phyloP scores from a whole-genome alignment of 2,329 filamentous ascomycete species.

The Massarina eburnea region DNA sequence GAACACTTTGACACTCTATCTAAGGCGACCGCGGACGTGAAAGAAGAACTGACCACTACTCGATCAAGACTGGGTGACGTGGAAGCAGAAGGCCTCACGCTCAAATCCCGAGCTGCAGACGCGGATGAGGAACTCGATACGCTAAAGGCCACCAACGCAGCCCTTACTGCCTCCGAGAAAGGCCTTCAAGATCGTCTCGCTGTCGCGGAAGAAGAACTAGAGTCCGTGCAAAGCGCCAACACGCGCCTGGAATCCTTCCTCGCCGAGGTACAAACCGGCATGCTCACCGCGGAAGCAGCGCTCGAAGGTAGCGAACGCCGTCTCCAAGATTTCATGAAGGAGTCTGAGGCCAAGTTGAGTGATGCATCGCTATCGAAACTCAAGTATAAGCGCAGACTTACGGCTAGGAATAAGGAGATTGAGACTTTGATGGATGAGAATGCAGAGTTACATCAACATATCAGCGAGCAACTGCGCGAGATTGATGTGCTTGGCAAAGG shows the following conservation, averaged over 20 bases:
- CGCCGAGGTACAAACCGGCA: slow-evolving; percentile 32
- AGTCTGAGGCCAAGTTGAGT: slow-evolving; percentile 33
- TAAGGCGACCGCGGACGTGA: slow-evolving; percentile 13
- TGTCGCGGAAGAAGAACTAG: slow-evolving; percentile 35
- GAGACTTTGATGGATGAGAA: slow-evolving; percentile 31
- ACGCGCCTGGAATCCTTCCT: slow-evolving; percentile 35
- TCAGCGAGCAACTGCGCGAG: slow-evolving; percentile 28
- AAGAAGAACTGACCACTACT: slow-evolving; percentile 20
- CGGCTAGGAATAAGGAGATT: slow-evolving; percentile 30
- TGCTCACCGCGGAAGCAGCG: slow-evolving; percentile 31
- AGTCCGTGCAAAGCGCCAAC: slow-evolving; percentile 31
- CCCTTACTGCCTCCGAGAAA: slow-evolving; percentile 33
- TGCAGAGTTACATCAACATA: slow-evolving; percentile 26
- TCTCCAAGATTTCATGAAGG: slow-evolving; percentile 27
- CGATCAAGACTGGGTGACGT: slow-evolving; percentile 25
- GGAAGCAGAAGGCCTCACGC: slow-evolving; percentile 19
- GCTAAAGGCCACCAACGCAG: slow-evolving; percentile 27
- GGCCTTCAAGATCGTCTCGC: slow-evolving; percentile 28
- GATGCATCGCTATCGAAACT: slow-evolving; percentile 27
- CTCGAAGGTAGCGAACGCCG: slow-evolving; percentile 34
- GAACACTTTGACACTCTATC: slow-evolving; percentile 9
- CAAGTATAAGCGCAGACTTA: slow-evolving; percentile 35
- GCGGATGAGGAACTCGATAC: slow-evolving; percentile 30
- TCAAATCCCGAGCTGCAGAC: slow-evolving; percentile 22
- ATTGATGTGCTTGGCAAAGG: slow-evolving; percentile 22